Evolutionary conservation across 805 yeast species (phyloP).

Genomic region (Cyberlindnera mycetangii): DNA sequence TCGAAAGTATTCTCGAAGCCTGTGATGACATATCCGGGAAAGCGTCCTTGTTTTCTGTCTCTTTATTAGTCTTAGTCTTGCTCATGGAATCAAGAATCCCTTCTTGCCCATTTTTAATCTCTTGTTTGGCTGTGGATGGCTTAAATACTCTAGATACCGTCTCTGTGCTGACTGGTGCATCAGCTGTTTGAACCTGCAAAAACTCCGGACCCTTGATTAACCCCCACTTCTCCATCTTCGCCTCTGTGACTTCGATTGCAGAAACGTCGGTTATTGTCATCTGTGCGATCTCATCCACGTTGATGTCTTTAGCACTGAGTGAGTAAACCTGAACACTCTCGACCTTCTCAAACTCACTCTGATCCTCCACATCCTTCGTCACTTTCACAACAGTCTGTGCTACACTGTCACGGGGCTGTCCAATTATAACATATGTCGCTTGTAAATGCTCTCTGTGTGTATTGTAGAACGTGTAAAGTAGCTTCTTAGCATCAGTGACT

Average conservation of each 20-base stretch:
- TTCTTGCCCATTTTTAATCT: conserved; percentile 2
- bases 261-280: conserved; percentile 12
- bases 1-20: conserved; percentile 1
- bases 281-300: conserved; percentile 18
- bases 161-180: background rate
- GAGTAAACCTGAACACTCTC: conserved; percentile 40
- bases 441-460: conserved; percentile 35
- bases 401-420: conserved; percentile 23
- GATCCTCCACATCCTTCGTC: conserved; percentile 27
- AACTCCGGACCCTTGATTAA: conserved; percentile 26
- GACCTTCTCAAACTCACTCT: conserved; percentile 31
- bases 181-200: conserved; percentile 2
- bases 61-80: conserved; percentile 7
- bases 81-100: conserved; percentile 2
- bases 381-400: conserved; percentile 20
- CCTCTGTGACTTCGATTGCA: conserved; percentile 11
- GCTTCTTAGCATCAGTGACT: conserved; percentile 36
- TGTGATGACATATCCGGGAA: conserved; percentile 14
- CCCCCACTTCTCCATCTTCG: conserved; percentile 24
- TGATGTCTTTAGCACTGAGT: conserved; percentile 26
- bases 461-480: conserved; percentile 37
- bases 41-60: conserved; percentile 3
- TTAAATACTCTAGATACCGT: too few species aligned
- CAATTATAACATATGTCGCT: conserved; percentile 43
- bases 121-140: too few species aligned